Evolutionary conservation across 2,329 filamentous ascomycete genomes (phyloP).

Genomic region (Arthroderma uncinatum): DNA sequence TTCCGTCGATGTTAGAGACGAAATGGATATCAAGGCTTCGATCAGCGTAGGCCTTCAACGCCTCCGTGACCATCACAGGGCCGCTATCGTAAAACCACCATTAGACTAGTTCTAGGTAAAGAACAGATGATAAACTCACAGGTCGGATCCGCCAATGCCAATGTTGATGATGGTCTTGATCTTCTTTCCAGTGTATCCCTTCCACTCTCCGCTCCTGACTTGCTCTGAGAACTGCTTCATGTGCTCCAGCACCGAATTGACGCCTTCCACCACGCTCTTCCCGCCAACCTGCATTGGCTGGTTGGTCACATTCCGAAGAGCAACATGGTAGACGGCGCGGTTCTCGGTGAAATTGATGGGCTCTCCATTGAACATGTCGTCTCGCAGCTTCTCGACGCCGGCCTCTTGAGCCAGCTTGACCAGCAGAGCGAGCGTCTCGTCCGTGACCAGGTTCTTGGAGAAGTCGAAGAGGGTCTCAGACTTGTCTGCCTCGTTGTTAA

Average conservation of each 20-base stretch:
- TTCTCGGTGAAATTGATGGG: slow-evolving; percentile 99
- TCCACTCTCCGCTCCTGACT: slow-evolving; percentile 90
- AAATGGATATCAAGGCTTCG: slow-evolving; percentile 85
- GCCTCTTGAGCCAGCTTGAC: slow-evolving; percentile 87
- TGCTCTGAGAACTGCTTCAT: slow-evolving; percentile 98
- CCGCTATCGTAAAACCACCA: slow-evolving; percentile 46
- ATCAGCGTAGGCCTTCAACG: slow-evolving; percentile 86
- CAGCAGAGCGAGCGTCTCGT: slow-evolving; percentile 79
- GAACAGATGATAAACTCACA: slow-evolving; percentile 51
- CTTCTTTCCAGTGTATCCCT: slow-evolving; percentile 93
- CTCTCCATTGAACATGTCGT: slow-evolving; percentile 94
- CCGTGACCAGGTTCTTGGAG: slow-evolving; percentile 95
- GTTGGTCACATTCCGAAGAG: slow-evolving; percentile 79
- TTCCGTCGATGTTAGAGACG: slow-evolving; percentile 98
- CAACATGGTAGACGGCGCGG: slow-evolving; percentile 89
- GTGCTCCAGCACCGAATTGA: slow-evolving; percentile 83
- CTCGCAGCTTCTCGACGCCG: slow-evolving; percentile 80
- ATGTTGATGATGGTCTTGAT: slow-evolving; percentile 95
- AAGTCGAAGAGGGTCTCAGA: slow-evolving; percentile 95
- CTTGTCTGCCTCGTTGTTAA: slow-evolving; percentile 64
- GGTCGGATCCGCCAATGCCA: slow-evolving; percentile 94
- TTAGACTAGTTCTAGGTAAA: neutral
- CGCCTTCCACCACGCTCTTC: slow-evolving; percentile 84
- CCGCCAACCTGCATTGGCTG: slow-evolving; percentile 76
- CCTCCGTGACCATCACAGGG: slow-evolving; percentile 97